Evolutionary conservation across 495 filamentous ascomycete genomes (phyloP).

Genomic region (Hapsidospora chrysogenum): DNA sequence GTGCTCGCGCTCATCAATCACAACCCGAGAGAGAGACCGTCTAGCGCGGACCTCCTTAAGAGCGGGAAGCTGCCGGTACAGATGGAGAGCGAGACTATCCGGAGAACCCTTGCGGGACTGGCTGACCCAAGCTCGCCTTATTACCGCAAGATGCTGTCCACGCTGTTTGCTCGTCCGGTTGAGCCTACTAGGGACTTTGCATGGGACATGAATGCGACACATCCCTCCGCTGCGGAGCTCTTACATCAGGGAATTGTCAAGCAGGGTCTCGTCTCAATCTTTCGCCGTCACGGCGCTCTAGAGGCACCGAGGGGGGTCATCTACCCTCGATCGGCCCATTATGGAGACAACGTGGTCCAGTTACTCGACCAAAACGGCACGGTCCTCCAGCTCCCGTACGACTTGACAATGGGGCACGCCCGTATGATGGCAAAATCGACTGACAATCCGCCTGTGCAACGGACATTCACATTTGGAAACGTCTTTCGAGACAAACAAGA

Average conservation of each 20-base stretch:
- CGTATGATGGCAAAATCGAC: conserved; percentile 59
- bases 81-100: conserved; percentile 81
- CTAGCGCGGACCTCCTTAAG: conserved; percentile 67
- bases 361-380: conserved; percentile 71
- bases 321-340: conserved; percentile 68
- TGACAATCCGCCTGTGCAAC: conserved; percentile 40
- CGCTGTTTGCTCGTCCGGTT: conserved; percentile 55
- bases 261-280: conserved; percentile 58
- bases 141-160: conserved; percentile 72
- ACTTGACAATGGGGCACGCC: conserved; percentile 80
- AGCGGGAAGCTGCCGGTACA: conserved; percentile 79
- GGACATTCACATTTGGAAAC: conserved; percentile 75
- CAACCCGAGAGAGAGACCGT: conserved; percentile 63
- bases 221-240: conserved; percentile 37
- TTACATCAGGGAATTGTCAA: conserved; percentile 61
- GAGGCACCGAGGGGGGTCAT: conserved; percentile 57
- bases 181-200: conserved; percentile 70
- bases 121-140: conserved; percentile 74
- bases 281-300: conserved; percentile 82
- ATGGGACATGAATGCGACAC: conserved; percentile 57
- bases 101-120: conserved; percentile 61
- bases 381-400: conserved; percentile 77
- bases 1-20: conserved; percentile 69
- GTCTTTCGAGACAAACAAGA: conserved; percentile 66
- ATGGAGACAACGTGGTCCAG: conserved; percentile 47